phyloP scores from a whole-genome alignment of 2,329 filamentous ascomycete genomes.

The Scedosporium boydii region DNA sequence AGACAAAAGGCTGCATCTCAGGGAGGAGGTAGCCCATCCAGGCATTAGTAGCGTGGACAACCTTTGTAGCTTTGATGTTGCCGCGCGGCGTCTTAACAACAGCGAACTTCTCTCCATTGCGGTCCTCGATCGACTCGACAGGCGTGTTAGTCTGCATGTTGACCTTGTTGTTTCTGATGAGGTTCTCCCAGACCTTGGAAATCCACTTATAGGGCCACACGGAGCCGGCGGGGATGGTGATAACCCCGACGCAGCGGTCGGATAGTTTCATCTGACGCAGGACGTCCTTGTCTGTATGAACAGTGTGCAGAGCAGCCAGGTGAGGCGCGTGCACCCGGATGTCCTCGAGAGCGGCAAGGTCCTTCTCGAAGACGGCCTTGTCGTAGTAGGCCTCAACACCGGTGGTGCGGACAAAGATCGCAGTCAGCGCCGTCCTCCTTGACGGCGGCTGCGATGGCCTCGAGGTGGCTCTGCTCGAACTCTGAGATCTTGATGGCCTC shows the following conservation, averaged over 20 bases:
- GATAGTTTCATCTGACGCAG: background rate
- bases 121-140: slow-evolving; percentile 10
- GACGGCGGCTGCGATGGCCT: background rate
- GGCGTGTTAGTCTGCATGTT: slow-evolving; percentile 14
- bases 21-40: slow-evolving; percentile 16
- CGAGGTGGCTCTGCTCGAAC: slow-evolving; percentile 9
- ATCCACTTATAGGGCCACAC: slow-evolving; percentile 17
- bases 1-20: slow-evolving; percentile 12
- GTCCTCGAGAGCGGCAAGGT: slow-evolving; percentile 10
- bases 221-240: background rate
- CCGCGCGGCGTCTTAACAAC: slow-evolving; percentile 14
- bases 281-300: slow-evolving; percentile 6
- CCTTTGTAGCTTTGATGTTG: slow-evolving; percentile 10
- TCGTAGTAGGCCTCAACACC: slow-evolving; percentile 11
- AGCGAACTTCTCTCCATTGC: slow-evolving; percentile 6
- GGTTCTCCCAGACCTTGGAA: slow-evolving; percentile 8
- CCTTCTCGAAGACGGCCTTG: slow-evolving; percentile 10
- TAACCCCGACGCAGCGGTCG: background rate
- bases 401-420: slow-evolving; percentile 6
- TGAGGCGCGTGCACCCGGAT: slow-evolving; percentile 10
- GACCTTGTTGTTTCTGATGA: slow-evolving; percentile 8
- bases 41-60: slow-evolving; percentile 18
- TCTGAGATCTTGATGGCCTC: slow-evolving; percentile 9
- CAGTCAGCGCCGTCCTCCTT: slow-evolving; percentile 5
- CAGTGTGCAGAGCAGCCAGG: slow-evolving; percentile 8